Evolutionary conservation across 2,329 filamentous ascomycete species (phyloP), one percentile per base, ranked within the genome.

Genomic region (Colletotrichum sp.): DNA sequence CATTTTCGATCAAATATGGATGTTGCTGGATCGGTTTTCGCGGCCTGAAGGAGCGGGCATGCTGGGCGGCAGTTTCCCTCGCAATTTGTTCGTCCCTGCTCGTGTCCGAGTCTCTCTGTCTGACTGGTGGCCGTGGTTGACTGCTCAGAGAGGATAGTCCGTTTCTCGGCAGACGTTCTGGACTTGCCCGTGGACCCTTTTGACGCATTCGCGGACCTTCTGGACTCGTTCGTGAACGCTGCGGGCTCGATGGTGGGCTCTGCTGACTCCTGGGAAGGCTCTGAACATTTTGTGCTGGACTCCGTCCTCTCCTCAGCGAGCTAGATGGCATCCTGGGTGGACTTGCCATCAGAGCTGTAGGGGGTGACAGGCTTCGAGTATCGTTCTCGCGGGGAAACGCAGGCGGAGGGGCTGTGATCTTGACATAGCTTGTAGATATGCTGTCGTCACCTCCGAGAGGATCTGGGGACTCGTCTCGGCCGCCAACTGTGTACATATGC

Each of bases 1-100:
- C 90, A 79, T 87, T 89, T 77, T 92, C 91, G 6, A 92, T 83
- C 8, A 89, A 82, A 77, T 92, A 92, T 5, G 91, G 91, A 60
- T 91, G 90, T 79, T 92, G 86, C 79, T 92, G 91, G 8, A 92
- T 92, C 2, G 90, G 90, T 76, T 92, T 92, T 25, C 91, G 87
- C 2, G 90, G 90, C 8, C 91, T 87, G n/a, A 92, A 82, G 6
- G 88, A 90, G 39, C 90, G 87, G 76, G 87, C 85, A 61, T 85
- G 82, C 15, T 82, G 83, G 32, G 85, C 75, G 16, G 81, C 79
- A 8, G 82, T 64, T n/a, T 71, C 60, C 32, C 75, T 67, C 79
- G 79, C 19, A 63, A 70, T 36, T 48, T 75, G 48, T 28, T 39
- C 64, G 44, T 64, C 59, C 52, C 59, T 48, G 36, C 28, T 74